phyloP scores from a whole-genome alignment of 352 stramenopile species.

The Globisporangium acanthophoron region DNA sequence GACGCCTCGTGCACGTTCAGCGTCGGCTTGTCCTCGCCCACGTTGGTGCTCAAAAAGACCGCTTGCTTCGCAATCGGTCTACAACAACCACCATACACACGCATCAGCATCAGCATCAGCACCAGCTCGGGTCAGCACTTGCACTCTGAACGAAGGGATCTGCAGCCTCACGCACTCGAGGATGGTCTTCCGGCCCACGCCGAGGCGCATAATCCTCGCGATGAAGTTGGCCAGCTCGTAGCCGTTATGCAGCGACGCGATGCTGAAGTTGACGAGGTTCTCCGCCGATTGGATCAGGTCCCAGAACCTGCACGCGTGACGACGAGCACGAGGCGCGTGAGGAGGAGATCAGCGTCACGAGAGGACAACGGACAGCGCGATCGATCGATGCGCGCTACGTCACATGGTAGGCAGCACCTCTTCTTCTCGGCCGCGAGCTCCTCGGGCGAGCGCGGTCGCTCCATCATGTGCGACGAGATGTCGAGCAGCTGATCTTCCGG shows the following conservation, averaged over 20 bases:
- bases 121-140: not conserved
- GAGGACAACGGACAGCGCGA: not conserved
- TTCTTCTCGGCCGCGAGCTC: conserved; percentile 35
- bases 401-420: conserved; percentile 19
- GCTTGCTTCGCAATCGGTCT: conserved; percentile 47
- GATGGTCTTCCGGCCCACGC: conserved; percentile 49
- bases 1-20: conserved; percentile 41
- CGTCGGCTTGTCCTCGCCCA: conserved; percentile 10
- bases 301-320: conserved; percentile 35
- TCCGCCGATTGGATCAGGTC: conserved; percentile 61
- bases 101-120: not conserved
- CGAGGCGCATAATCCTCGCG: conserved; percentile 42
- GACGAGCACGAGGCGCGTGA: not conserved
- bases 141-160: not conserved
- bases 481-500: conserved; percentile 61
- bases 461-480: conserved; percentile 34
- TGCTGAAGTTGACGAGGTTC: conserved; percentile 62
- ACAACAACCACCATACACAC: not conserved
- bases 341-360: not conserved
- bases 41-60: conserved; percentile 24
- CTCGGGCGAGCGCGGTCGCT: conserved; percentile 22
- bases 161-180: conserved; percentile 32
- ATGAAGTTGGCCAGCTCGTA: conserved; percentile 35
- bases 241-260: conserved; percentile 39
- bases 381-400: not conserved